Percentiles rank a stretch among this genome's conserved stretches.
phyloP scores from a whole-genome alignment of 2,329 filamentous ascomycete genomes.

The Neonectria sp. region DNA sequence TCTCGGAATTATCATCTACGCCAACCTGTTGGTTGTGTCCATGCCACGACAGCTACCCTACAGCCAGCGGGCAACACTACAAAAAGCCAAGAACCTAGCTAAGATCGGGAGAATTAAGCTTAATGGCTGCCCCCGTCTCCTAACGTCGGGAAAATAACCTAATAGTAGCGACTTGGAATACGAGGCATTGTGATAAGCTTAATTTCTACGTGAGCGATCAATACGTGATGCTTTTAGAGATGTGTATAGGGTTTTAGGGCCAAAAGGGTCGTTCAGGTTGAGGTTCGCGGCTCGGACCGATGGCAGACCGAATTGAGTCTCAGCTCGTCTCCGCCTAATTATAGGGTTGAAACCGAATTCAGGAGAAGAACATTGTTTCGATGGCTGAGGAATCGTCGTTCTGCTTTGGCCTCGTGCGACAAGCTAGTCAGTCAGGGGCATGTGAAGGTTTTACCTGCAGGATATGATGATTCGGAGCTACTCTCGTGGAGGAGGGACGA shows the following conservation, averaged over 20 bases:
- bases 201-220: neutral
- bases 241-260: neutral
- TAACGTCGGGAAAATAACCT: neutral
- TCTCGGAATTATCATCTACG: neutral
- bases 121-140: neutral
- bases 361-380: neutral
- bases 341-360: too few species aligned
- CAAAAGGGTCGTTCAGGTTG: neutral
- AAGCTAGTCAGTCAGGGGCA: neutral
- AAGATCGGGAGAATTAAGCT: constrained; percentile 8
- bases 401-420: neutral
- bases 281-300: neutral
- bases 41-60: neutral
- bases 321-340: neutral
- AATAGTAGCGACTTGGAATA: neutral
- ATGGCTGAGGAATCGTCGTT: neutral
- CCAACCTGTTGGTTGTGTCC: neutral
- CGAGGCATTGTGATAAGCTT: neutral
- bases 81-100: neutral
- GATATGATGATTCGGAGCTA: neutral
- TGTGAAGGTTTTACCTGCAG: neutral
- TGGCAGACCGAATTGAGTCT: neutral
- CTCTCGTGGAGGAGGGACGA: neutral
- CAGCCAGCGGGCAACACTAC: neutral
- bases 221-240: neutral